Evolutionary conservation across 2,329 filamentous ascomycete species (phyloP), one percentile per base, ranked within the genome.

Genomic region (Alternaria sp.): DNA sequence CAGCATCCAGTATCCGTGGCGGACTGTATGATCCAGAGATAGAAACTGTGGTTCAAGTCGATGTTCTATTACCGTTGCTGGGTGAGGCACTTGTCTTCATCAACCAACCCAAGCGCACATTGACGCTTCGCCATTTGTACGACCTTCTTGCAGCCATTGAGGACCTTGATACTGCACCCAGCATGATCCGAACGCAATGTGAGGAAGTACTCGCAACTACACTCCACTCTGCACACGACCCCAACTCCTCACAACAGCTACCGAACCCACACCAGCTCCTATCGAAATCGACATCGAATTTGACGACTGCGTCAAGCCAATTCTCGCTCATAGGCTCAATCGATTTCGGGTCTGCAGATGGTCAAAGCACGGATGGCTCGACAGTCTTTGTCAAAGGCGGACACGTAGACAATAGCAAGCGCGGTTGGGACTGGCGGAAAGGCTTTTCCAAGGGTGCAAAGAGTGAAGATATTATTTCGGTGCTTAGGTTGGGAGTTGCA

Each of bases 1-100:
- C 94, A 2, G 90, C 91, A 56, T 93, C 97, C 76, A 94, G 92
- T 73, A 96, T 98, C 68, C 90, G 91, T 56, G 94, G 94, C 54
- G 94, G 94, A 1, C 82, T 97, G 2, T 96, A 93, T 74, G 93
- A 98, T 72, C 87, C 88, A 24, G 85, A 86, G 17, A 86, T 91
- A 11, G 90, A 93, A 71, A 88, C 91, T 0, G 92, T 96, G 6
- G 90, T 97, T 17, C 91, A 91, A 68, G 91, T 96, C 62, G 94
- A 98, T 69, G 93, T 93, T 51, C 79, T 98, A 23, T 82, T 97
- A 8, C 88, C 90, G 3, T 82, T 98, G 13, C 84, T 98, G 1
- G 93, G 92, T 51, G 94, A 98, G 79, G 88, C 89, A 0, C 85
- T 94, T 3, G 85, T 92, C 1, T 91, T 97, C 61, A 81, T 96